phyloP scores from a whole-genome alignment of 2,329 filamentous ascomycete species.

The Ophiobolus disseminans region DNA sequence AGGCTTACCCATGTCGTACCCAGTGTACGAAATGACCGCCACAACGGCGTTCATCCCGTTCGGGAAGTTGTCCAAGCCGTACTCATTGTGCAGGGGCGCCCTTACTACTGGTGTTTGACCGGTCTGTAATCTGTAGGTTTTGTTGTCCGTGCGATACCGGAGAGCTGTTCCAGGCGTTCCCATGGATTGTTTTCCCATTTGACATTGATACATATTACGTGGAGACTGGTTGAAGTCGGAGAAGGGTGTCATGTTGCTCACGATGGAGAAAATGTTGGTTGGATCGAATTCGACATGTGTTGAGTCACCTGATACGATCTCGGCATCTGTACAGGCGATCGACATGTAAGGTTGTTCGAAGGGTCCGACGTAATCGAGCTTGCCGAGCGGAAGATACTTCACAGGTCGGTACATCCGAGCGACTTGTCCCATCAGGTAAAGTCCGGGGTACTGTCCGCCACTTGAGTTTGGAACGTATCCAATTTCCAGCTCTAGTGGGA shows the following conservation, averaged over 20 bases:
- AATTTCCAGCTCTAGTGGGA: constrained; percentile 87
- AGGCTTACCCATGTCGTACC: constrained; percentile 99
- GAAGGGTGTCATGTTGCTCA: constrained; percentile 98
- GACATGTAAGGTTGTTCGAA: constrained; percentile 99
- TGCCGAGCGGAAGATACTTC: constrained; percentile 87
- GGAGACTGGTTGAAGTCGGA: constrained; percentile 99
- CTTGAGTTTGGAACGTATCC: constrained; percentile 87
- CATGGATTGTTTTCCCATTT: constrained; percentile 97
- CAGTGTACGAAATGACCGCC: constrained; percentile 97
- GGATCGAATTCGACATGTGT: constrained; percentile 94
- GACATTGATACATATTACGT: constrained; percentile 88
- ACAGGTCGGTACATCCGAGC: constrained; percentile 88
- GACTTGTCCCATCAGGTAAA: constrained; percentile 89
- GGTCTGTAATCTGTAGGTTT: constrained; percentile 91
- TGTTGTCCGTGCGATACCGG: constrained; percentile 92
- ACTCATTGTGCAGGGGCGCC: constrained; percentile 90
- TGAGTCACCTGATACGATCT: constrained; percentile 85
- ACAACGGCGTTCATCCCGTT: constrained; percentile 96
- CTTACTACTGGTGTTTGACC: constrained; percentile 95
- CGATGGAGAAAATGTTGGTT: constrained; percentile 95
- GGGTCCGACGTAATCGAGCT: constrained; percentile 86
- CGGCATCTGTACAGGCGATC: constrained; percentile 87
- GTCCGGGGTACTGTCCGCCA: constrained; percentile 92
- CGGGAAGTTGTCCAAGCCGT: constrained; percentile 97
- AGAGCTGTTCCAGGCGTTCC: constrained; percentile 89